Percentiles rank a stretch among this genome's conserved stretches.
phyloP scores from a whole-genome alignment of 2,329 filamentous ascomycete species.

The Aspergillus tamarii region DNA sequence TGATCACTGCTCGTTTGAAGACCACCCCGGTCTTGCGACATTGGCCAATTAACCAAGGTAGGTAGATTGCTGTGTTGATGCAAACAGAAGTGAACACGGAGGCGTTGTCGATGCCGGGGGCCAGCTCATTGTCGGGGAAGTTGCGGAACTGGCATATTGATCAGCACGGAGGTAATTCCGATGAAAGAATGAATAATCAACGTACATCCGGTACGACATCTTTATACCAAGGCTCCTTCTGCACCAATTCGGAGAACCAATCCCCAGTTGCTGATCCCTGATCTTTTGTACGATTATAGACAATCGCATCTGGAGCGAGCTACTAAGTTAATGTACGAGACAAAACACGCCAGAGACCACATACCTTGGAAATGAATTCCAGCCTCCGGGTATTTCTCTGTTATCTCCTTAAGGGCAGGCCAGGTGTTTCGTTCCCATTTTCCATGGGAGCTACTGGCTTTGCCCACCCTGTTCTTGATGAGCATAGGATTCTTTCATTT shows the following conservation, averaged over 20 bases:
- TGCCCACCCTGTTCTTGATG: constrained; percentile 39
- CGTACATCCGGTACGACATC: constrained; percentile 68
- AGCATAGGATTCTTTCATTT: constrained; percentile 2
- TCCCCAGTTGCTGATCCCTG: constrained; percentile 54
- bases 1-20: constrained; percentile 64
- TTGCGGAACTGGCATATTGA: constrained; percentile 58
- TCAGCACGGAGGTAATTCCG: background rate
- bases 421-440: constrained; percentile 67
- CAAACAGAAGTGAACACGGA: constrained; percentile 82
- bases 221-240: constrained; percentile 73
- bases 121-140: constrained; percentile 61
- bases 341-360: background rate
- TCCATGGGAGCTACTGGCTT: constrained; percentile 40
- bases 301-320: constrained; percentile 46
- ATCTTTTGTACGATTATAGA: constrained; percentile 69
- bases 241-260: constrained; percentile 70
- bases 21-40: constrained; percentile 74
- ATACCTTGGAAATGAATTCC: constrained; percentile 78
- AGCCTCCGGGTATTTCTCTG: constrained; percentile 70
- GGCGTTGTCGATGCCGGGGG: constrained; percentile 69
- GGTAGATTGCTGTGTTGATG: constrained; percentile 87
- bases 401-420: constrained; percentile 63
- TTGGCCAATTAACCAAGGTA: constrained; percentile 81
- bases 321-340: background rate
- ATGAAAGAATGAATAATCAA: background rate